Evolutionary conservation across 331 rosid species (phyloP).

Genomic region (Cydonia oblonga): DNA sequence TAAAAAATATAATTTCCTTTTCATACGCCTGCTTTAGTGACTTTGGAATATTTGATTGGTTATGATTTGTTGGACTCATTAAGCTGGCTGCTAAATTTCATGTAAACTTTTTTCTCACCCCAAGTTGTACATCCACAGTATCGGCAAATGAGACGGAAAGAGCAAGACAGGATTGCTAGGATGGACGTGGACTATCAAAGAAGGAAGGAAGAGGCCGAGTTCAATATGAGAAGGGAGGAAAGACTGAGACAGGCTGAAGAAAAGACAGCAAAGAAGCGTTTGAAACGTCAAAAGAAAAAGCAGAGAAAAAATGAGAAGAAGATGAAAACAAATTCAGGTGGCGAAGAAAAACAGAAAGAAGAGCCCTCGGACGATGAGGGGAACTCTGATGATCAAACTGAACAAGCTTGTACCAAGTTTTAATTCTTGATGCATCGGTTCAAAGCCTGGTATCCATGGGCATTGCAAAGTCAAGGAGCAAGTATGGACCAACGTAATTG

Average conservation of each 20-base stretch:
- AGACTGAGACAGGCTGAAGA: slow-evolving; percentile 76
- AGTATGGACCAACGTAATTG: not conserved
- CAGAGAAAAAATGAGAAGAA: slow-evolving; percentile 69
- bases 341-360: slow-evolving; percentile 38
- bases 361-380: slow-evolving; percentile 48
- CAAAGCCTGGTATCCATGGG: not conserved
- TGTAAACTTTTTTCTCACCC: not conserved
- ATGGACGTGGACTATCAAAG: slow-evolving; percentile 77
- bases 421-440: not conserved
- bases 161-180: slow-evolving; percentile 87
- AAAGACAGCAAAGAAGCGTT: slow-evolving; percentile 69
- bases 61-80: not conserved
- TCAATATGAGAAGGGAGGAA: slow-evolving; percentile 73
- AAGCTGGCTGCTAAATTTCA: not conserved
- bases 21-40: not conserved
- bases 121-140: slow-evolving; percentile 40
- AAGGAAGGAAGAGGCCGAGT: slow-evolving; percentile 72
- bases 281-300: slow-evolving; percentile 77
- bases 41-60: not conserved
- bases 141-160: slow-evolving; percentile 91
- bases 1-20: not conserved
- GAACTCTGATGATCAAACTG: slow-evolving; percentile 38
- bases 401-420: slow-evolving; percentile 9
- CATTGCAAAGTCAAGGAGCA: not conserved
- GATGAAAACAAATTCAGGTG: slow-evolving; percentile 32